Evolutionary conservation across 768 basidiomycete species (phyloP), one percentile per base, ranked within the genome.

Genomic region (Pleurotus cornucopiae): DNA sequence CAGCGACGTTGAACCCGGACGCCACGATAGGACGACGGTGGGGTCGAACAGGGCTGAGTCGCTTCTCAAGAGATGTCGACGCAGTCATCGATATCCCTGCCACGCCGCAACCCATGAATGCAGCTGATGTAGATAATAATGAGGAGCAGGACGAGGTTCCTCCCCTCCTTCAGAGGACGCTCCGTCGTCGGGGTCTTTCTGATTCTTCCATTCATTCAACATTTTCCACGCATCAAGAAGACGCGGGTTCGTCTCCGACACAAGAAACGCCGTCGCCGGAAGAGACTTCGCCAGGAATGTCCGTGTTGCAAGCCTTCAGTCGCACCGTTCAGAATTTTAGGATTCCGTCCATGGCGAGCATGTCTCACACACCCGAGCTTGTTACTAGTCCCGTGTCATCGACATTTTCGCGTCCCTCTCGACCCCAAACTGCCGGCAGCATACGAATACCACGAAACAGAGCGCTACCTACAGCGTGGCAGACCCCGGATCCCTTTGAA

Each of bases 131-230:
- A 9, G 72, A 75, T 37, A 71, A 68, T 39, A 70, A 65, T 7
- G 75, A 77, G 57, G 79, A 73, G 58, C 64, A 72, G 18, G 75
- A 82, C 58, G 60, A 66, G 25, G 57, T 81, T 39, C 73, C 78
- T 3, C 76, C 86, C n/a, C 68, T 91, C 13, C 70, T 85, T 21
- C 78, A 88, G 47, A 83, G 84, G 18, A 83, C 85, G 14, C 73
- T 94, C 5, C 82, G 84, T 39, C 80, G 88, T 25, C 81, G 95
- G 54, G 93, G 94, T 2, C 69, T 97, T 49, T 93, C 91, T 1
- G 96, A 98, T 67, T 95, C 94, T 0, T 95, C 92, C 1, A 94
- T 98, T 58, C 90, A 86, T 59, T 88, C 91, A 3, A 91, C 91
- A 0, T 96, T 90, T 70, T 73, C 84, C 58, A 76, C 71, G 54